phyloP scores from a whole-genome alignment of 768 basidiomycete genomes.

The Suillus bovinus region DNA sequence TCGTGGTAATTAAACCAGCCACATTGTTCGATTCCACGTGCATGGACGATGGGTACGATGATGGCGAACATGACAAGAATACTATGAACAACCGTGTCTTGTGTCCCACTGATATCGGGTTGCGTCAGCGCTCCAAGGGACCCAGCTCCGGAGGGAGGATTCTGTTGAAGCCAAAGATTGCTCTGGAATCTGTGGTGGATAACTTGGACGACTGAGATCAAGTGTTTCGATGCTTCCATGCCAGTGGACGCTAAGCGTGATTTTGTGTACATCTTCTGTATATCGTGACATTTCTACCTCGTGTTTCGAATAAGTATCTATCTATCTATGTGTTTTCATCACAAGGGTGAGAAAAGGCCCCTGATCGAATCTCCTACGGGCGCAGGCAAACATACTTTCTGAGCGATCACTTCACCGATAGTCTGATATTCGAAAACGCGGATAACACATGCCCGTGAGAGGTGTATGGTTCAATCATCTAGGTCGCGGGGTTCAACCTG shows the following conservation, averaged over 20 bases:
- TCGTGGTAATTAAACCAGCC: constrained; percentile 26
- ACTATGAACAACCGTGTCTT: constrained; percentile 27
- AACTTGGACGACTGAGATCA: constrained; percentile 32
- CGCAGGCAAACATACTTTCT: constrained; percentile 4
- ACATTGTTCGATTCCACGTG: constrained; percentile 24
- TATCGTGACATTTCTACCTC: neutral
- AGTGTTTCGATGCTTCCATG: neutral
- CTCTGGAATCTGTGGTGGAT: constrained; percentile 37
- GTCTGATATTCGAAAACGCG: neutral
- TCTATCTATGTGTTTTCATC: neutral
- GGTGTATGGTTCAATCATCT: neutral
- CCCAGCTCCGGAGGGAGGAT: constrained; percentile 28
- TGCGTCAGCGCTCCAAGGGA: constrained; percentile 31
- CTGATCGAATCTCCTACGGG: neutral
- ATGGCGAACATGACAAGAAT: constrained; percentile 17
- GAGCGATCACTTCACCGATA: neutral
- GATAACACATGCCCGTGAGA: constrained; percentile 6
- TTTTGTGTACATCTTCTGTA: neutral
- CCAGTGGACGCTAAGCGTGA: neutral
- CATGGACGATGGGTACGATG: constrained; percentile 36
- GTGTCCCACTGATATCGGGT: constrained; percentile 39
- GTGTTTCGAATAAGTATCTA: neutral
- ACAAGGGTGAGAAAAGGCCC: neutral
- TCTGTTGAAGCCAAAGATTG: constrained; percentile 40
- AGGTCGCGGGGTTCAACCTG: neutral